Percentiles rank a stretch among this genome's conserved stretches.
These are phyloP conservation scores for Starmera stellimalicola DNA, from an alignment of 1,139 yeast genomes.

Conservation along the genomic window DNA sequence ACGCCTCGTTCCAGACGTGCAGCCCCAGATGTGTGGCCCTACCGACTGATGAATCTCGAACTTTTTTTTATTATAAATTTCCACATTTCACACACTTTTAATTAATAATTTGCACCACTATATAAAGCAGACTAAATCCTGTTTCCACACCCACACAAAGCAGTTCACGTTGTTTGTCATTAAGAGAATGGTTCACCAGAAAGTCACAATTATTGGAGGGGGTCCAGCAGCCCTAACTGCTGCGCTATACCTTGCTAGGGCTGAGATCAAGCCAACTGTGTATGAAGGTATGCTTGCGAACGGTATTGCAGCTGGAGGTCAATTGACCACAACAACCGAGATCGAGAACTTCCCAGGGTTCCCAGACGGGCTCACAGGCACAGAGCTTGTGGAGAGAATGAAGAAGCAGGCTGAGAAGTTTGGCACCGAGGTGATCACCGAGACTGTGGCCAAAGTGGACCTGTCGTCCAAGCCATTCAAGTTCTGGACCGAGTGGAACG, in stretches of 20 bases:
- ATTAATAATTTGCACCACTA: neutral
- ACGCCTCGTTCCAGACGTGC: too few species aligned
- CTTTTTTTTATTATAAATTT: too few species aligned
- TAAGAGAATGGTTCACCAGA: slow-evolving; percentile 81
- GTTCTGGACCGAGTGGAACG: slow-evolving; percentile 93
- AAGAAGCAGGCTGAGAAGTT: slow-evolving; percentile 76
- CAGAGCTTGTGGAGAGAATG: slow-evolving; percentile 89
- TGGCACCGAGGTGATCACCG: slow-evolving; percentile 91
- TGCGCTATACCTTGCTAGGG: slow-evolving; percentile 92
- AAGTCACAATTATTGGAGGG: slow-evolving; percentile 89
- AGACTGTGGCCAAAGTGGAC: slow-evolving; percentile 88
- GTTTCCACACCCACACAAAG: neutral
- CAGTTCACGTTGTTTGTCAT: too few species aligned
- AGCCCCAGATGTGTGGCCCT: too few species aligned
- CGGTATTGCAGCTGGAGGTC: slow-evolving; percentile 99
- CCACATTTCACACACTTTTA: too few species aligned
- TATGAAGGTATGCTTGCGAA: slow-evolving; percentile 97
- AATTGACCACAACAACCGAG: slow-evolving; percentile 95
- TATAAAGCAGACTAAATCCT: neutral
- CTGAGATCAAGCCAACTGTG: slow-evolving; percentile 87
- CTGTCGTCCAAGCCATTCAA: slow-evolving; percentile 82
- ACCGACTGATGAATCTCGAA: too few species aligned
- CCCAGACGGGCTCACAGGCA: slow-evolving; percentile 88
- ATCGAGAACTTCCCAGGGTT: slow-evolving; percentile 98
- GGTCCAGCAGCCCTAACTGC: slow-evolving; percentile 99